phyloP scores from a whole-genome alignment of 1,284 basidiomycete genomes.

The Malassezia equina region DNA sequence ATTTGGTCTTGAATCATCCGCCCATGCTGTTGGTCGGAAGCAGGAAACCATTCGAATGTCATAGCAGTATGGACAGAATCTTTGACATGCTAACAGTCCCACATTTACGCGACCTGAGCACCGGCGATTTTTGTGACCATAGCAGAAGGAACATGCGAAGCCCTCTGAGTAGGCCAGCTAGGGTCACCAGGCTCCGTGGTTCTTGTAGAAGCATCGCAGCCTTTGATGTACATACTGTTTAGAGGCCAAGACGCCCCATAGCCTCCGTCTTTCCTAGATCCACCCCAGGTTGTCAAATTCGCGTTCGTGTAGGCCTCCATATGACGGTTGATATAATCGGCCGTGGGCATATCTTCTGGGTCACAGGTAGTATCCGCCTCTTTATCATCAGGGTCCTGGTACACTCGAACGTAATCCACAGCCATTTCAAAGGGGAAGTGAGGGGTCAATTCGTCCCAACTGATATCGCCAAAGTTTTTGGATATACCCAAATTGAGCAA shows the following conservation, averaged over 20 bases:
- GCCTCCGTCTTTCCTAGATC: slow-evolving; percentile 4
- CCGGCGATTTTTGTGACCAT: neutral
- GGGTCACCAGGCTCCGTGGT: slow-evolving; percentile 1
- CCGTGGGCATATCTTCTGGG: slow-evolving; percentile 38
- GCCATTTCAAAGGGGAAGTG: slow-evolving; percentile 51
- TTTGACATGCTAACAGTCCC: neutral
- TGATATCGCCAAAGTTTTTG: slow-evolving; percentile 3
- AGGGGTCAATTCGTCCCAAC: neutral
- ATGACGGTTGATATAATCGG: slow-evolving; percentile 43
- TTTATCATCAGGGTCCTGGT: slow-evolving; percentile 46
- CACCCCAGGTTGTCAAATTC: slow-evolving; percentile 29
- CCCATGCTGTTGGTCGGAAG: no score
- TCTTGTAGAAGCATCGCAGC: neutral
- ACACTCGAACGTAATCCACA: slow-evolving; percentile 32
- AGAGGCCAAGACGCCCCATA: slow-evolving; percentile 16
- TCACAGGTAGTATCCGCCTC: slow-evolving; percentile 36
- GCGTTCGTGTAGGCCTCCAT: slow-evolving; percentile 42
- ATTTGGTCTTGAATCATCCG: no score
- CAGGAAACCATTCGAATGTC: no score
- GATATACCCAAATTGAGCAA: slow-evolving; percentile 33
- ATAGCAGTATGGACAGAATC: no score
- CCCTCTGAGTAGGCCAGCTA: neutral
- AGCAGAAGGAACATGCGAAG: neutral
- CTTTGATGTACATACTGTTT: slow-evolving; percentile 18
- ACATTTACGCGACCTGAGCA: neutral